Base-by-base conservation (phyloP, 306 rosid genomes). In the Quercus ilex region DNA sequence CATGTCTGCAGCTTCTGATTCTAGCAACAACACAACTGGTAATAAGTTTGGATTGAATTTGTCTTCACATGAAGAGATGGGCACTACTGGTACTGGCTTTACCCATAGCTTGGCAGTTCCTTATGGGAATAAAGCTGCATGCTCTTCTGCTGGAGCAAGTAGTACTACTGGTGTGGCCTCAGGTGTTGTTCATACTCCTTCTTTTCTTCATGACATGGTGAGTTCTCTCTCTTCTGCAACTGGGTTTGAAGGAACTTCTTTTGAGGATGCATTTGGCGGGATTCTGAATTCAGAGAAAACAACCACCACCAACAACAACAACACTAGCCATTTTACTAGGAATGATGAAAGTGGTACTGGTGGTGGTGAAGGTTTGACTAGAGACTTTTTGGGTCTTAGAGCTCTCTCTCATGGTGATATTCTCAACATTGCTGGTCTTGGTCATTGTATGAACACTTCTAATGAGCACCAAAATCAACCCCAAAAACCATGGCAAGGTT, bases 381-480 rank as follows among this genome's bases (percentile, higher is more conserved):
- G 94, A 74, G 99, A 96, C 77, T 96, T 96, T 85, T 90, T 96
- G 88, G 96, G 98, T 8, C 92, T 96, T 2, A 87, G 88, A 82
- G 86, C 98, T 5, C 74, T 91, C 9, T 88, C 97, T 57, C 98
- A 91, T 49, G 82, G 78, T 82, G 98, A 90, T 30, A 86, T 93
- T 79, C 88, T 95, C 64, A 91, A 70, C 28, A 85, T 93, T 56
- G 92, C 94, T 79, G 96, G 88, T 55, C 81, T 91, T 69, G 91
- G 93, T 46, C 90, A 86, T 73, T 90, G 90, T 82, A 85, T 90
- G 64, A 89, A 64, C 71, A 71, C 74, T 5, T 59, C 89, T 75
- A 83, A 79, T 78, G 89, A 75, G 68, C 84, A 86, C 25, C 90
- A 88, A 80, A 85, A 81, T 55, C 95, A 85, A 74, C 33, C 85